A percentile compares a stretch with the other conserved stretches of the same genome.
phyloP scores from a whole-genome alignment of 495 filamentous ascomycete species.

The Xylaria intraflava region DNA sequence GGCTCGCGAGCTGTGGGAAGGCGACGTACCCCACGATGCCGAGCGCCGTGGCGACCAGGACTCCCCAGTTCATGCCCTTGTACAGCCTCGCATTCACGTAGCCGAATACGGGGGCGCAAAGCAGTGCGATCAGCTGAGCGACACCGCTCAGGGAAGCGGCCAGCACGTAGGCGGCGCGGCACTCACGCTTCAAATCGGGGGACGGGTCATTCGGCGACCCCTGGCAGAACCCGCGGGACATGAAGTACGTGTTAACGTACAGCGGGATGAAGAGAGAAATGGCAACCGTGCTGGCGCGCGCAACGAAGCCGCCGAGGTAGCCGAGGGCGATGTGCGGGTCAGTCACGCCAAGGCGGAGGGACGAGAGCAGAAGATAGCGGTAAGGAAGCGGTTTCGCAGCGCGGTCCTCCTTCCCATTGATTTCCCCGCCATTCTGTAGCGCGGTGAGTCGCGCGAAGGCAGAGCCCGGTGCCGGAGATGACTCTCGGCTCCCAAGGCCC shows the following conservation, averaged over 20 bases:
- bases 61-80: conserved; percentile 61
- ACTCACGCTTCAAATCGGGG: conserved; percentile 70
- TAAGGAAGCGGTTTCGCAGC: conserved; percentile 34
- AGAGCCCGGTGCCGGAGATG: neutral
- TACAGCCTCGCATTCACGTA: conserved; percentile 58
- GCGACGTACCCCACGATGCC: conserved; percentile 70
- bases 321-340: conserved; percentile 74
- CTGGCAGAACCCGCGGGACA: conserved; percentile 68
- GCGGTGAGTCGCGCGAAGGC: neutral
- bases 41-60: conserved; percentile 60
- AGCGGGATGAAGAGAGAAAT: conserved; percentile 93
- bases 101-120: conserved; percentile 82
- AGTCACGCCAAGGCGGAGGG: conserved; percentile 63
- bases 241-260: conserved; percentile 84
- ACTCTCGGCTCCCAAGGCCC: conserved; percentile 21
- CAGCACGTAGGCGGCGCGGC: conserved; percentile 75
- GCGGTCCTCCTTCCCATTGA: neutral
- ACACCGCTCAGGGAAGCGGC: conserved; percentile 79
- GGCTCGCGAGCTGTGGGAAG: conserved; percentile 64
- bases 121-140: conserved; percentile 76
- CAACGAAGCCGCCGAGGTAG: conserved; percentile 92
- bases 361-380: conserved; percentile 50
- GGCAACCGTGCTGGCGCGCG: conserved; percentile 88
- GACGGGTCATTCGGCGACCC: conserved; percentile 51
- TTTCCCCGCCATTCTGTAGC: neutral